Evolutionary conservation across 495 filamentous ascomycete genomes (phyloP), one percentile per base, ranked within the genome.

Genomic region (Aspergillus ellipticus): DNA sequence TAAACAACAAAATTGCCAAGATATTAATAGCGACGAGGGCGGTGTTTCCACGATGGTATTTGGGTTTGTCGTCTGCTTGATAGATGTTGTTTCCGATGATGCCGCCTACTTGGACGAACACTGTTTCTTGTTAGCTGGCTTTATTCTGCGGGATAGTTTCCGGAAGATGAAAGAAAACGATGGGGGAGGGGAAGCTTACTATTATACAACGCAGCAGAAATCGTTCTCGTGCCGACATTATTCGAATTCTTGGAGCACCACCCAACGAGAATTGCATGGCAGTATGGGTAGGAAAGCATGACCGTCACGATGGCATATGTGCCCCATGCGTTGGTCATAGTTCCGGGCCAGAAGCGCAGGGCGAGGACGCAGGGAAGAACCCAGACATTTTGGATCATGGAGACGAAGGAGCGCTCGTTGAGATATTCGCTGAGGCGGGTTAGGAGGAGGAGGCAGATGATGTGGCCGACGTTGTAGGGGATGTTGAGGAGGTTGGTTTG

Each of bases 201-300:
- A 60, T 84, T 82, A 66, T 85, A 85, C 21, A 80, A 60, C 6
- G 83, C 68, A 8, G 82, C 74, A 4, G 76, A 78, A 4, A 89
- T 79, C 3, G 84, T 79, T n/a, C 85, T 67, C 0, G 83, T 85
- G 1, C 85, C 69, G 9, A 88, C 85, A 2, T 77, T 78, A 48
- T 83, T 84, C 8, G 82, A 75, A 59, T 88, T 85, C 49, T 75
- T 70, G 0, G 79, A 81, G 31, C 74, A 80, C 82, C 82, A 84
- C 2, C 74, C 84, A 0, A 86, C 85, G 53, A 85, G 75, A 24
- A 88, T 85, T 0, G 85, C 79, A 54, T 83, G 82, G 51, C 76
- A 78, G 53, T 83, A 82, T 0, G 82, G 82, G 51, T 83, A 83
- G 41, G 71, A 74, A 11, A 81, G 60, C 19, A 84, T 39, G 0